A percentile compares a stretch with the other conserved stretches of the same genome.
Evolutionary conservation across 2,329 filamentous ascomycete genomes (phyloP).

Genomic region (Dothistroma septosporum): DNA sequence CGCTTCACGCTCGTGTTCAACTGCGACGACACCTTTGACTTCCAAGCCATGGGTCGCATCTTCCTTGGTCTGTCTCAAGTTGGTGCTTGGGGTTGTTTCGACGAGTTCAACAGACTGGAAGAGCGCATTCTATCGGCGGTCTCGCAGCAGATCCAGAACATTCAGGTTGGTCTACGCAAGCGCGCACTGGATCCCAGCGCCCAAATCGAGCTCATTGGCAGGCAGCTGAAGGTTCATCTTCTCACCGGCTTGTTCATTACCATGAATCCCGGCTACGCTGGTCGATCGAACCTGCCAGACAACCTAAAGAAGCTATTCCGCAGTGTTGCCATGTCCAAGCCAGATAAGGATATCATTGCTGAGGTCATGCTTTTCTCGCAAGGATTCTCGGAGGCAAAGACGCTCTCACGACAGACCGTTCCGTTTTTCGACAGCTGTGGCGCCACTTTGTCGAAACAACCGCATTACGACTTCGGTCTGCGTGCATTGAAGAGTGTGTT

Average conservation of each 20-base stretch:
- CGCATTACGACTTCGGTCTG: slow-evolving; percentile 97
- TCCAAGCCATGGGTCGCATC: slow-evolving; percentile 98
- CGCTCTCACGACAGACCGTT: slow-evolving; percentile 89
- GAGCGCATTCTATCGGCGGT: slow-evolving; percentile 97
- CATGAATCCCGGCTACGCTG: slow-evolving; percentile 99
- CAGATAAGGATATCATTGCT: slow-evolving; percentile 97
- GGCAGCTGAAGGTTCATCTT: slow-evolving; percentile 80
- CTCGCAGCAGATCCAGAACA: slow-evolving; percentile 98
- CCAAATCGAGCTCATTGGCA: slow-evolving; percentile 90
- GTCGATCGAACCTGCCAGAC: slow-evolving; percentile 94
- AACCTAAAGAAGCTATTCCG: slow-evolving; percentile 99
- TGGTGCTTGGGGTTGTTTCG: slow-evolving; percentile 98
- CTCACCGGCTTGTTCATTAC: slow-evolving; percentile 99
- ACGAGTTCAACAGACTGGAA: slow-evolving; percentile 98
- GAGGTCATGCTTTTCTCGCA: slow-evolving; percentile 99
- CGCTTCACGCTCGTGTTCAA: slow-evolving; percentile 98
- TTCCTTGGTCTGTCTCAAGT: slow-evolving; percentile 99
- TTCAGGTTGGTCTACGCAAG: slow-evolving; percentile 90
- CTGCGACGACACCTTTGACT: slow-evolving; percentile 99
- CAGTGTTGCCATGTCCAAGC: slow-evolving; percentile 99
- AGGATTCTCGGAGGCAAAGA: slow-evolving; percentile 94
- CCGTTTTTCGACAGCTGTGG: slow-evolving; percentile 96
- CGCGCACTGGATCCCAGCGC: slow-evolving; percentile 74
- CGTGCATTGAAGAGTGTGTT: slow-evolving; percentile 98
- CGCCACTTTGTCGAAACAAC: slow-evolving; percentile 80